Percentiles rank a stretch among this genome's conserved stretches.
phyloP scores from a whole-genome alignment of 1,139 yeast genomes.

The Blastobotrys apis region DNA sequence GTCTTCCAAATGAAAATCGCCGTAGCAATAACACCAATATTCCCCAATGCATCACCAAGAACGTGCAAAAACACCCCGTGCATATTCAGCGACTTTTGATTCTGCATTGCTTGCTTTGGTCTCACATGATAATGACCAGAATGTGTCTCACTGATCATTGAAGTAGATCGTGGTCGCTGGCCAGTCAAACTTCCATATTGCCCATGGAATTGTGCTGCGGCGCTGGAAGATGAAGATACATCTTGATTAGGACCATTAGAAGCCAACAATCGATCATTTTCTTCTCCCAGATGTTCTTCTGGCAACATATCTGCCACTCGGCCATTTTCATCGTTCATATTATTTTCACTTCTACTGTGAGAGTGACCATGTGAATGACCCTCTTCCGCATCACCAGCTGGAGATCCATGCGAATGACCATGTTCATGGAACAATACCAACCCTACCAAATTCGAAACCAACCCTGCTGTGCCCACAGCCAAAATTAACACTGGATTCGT shows the following conservation, averaged over 20 bases:
- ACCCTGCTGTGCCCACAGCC: slow-evolving; percentile 78
- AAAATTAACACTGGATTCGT: slow-evolving; percentile 76
- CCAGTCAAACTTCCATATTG: background rate
- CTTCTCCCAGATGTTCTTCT: background rate
- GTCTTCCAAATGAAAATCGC: slow-evolving; percentile 95
- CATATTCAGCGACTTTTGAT: slow-evolving; percentile 72
- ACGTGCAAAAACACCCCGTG: slow-evolving; percentile 96
- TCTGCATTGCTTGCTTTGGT: slow-evolving; percentile 23
- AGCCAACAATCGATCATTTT: background rate
- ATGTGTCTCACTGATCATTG: slow-evolving; percentile 26
- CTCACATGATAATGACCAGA: slow-evolving; percentile 39
- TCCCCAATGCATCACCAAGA: slow-evolving; percentile 93
- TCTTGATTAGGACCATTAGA: background rate
- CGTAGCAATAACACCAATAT: slow-evolving; percentile 84
- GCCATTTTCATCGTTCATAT: background rate
- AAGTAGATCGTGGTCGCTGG: slow-evolving; percentile 11
- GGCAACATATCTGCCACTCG: slow-evolving; percentile 22
- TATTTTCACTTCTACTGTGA: background rate
- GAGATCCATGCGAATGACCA: slow-evolving; percentile 55
- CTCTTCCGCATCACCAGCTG: slow-evolving; percentile 12
- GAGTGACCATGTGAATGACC: slow-evolving; percentile 9
- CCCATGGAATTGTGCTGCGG: no score
- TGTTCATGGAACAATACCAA: slow-evolving; percentile 87
- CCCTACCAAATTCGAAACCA: slow-evolving; percentile 77
- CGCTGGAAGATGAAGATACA: no score